Conservation (phyloP, 2,329 filamentous ascomycete genomes). For the Coniochaeta pulveracea region DNA sequence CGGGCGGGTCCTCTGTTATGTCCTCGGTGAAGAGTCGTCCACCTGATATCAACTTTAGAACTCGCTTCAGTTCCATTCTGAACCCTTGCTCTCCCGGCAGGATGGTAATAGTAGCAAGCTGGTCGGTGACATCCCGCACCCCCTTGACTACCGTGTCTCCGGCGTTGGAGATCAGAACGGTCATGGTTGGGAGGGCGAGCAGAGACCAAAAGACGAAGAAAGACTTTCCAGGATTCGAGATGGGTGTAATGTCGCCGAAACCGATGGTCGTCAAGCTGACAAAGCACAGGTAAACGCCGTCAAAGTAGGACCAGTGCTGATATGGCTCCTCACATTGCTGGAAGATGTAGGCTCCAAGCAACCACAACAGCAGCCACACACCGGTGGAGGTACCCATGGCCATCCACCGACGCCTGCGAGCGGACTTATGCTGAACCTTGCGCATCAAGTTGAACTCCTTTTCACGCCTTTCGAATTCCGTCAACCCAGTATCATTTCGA, state of each 20-base stretch:
- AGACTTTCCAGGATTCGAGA: constrained; percentile 66
- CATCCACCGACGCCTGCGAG: constrained; percentile 60
- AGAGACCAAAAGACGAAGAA: constrained; percentile 95
- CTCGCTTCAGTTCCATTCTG: constrained; percentile 29
- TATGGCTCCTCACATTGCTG: constrained; percentile 36
- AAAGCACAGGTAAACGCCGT: constrained; percentile 78
- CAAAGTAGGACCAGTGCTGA: constrained; percentile 62
- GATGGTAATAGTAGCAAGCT: constrained; percentile 48
- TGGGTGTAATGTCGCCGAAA: constrained; percentile 69
- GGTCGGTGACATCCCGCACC: constrained; percentile 42
- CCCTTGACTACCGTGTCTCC: constrained; percentile 69
- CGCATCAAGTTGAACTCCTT: constrained; percentile 74
- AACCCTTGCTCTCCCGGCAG: constrained; percentile 44
- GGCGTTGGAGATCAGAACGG: constrained; percentile 73
- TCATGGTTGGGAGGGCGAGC: constrained; percentile 78
- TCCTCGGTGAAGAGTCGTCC: constrained; percentile 28
- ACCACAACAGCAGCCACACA: constrained; percentile 68
- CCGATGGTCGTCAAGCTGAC: constrained; percentile 75
- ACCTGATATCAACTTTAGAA: constrained; percentile 28
- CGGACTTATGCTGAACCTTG: constrained; percentile 57
- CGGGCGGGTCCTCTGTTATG: constrained; percentile 26
- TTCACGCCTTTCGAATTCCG: constrained; percentile 50
- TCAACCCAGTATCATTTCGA: constrained; percentile 14
- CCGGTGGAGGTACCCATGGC: constrained; percentile 56
- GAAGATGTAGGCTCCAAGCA: constrained; percentile 69